A percentile compares a stretch with the other conserved stretches of the same genome.
phyloP scores from a whole-genome alignment of 2,329 filamentous ascomycete species.

The Dryadomyces quercivorus region DNA sequence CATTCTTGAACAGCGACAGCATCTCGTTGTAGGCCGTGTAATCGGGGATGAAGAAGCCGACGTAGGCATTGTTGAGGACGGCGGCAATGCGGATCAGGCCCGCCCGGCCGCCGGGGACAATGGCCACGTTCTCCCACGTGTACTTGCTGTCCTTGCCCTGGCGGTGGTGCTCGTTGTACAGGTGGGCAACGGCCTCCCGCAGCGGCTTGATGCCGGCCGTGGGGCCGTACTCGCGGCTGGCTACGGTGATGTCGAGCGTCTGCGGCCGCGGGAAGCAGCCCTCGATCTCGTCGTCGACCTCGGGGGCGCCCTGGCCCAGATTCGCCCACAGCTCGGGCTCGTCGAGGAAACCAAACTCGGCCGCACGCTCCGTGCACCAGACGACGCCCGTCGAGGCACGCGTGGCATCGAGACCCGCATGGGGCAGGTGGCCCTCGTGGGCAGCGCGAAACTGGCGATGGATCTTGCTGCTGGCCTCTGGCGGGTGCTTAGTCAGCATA shows the following conservation, averaged over 20 bases:
- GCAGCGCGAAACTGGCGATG: conserved; percentile 82
- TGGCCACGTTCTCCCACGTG: conserved; percentile 95
- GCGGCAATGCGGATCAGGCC: conserved; percentile 91
- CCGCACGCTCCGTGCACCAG: conserved; percentile 80
- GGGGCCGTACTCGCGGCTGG: conserved; percentile 79
- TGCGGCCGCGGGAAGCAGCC: conserved; percentile 78
- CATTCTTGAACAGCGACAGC: conserved; percentile 87
- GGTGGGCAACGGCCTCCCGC: conserved; percentile 73
- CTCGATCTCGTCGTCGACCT: conserved; percentile 85
- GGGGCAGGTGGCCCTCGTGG: conserved; percentile 81
- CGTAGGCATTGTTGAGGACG: conserved; percentile 81
- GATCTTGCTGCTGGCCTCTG: conserved; percentile 72
- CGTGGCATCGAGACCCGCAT: conserved; percentile 80
- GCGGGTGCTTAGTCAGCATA: background rate
- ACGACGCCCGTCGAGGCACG: conserved; percentile 88
- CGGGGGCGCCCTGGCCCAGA: conserved; percentile 83
- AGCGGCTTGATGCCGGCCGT: conserved; percentile 89
- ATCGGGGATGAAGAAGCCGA: conserved; percentile 89
- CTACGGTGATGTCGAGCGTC: conserved; percentile 64
- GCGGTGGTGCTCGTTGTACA: conserved; percentile 90
- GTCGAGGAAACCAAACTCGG: conserved; percentile 79
- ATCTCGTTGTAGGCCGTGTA: conserved; percentile 98
- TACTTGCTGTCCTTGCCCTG: conserved; percentile 81
- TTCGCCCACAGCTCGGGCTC: conserved; percentile 81
- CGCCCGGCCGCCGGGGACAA: conserved; percentile 85